These are phyloP conservation scores for Apiospora sp. DNA, from an alignment of 2,329 filamentous ascomycete genomes.

Conservation along the genomic window DNA sequence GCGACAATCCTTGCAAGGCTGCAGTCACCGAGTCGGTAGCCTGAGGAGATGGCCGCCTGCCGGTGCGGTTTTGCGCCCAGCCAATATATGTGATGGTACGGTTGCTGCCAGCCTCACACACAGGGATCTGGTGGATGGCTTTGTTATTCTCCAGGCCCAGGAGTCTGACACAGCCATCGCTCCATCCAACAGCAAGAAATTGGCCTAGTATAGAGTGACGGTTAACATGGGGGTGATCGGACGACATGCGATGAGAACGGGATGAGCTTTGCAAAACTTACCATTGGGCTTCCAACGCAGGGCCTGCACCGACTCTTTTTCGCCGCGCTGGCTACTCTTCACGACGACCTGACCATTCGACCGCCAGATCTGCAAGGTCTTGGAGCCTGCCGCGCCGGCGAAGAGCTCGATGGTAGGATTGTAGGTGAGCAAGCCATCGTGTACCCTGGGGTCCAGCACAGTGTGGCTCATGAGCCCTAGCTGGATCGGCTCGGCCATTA, in stretches of 20 bases:
- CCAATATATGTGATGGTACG: constrained; percentile 59
- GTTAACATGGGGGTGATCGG: constrained; percentile 18
- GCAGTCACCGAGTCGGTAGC: constrained; percentile 29
- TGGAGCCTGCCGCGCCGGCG: constrained; percentile 73
- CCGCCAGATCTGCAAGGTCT: constrained; percentile 78
- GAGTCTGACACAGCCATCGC: constrained; percentile 78
- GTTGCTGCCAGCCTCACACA: constrained; percentile 53
- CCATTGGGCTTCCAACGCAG: constrained; percentile 75
- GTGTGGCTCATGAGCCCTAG: constrained; percentile 64
- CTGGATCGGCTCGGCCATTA: constrained; percentile 39
- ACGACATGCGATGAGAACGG: constrained; percentile 5
- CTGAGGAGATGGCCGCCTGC: constrained; percentile 36
- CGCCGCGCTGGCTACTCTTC: constrained; percentile 56
- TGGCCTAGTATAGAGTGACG: constrained; percentile 60
- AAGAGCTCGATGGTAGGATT: constrained; percentile 87
- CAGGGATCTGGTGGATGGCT: constrained; percentile 74
- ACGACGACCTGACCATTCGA: constrained; percentile 75
- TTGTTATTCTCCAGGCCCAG: constrained; percentile 84
- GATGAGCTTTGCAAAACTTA: constrained; percentile 45
- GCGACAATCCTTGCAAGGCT: constrained; percentile 42
- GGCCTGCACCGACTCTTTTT: constrained; percentile 53
- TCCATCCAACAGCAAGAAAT: constrained; percentile 84
- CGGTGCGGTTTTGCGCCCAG: constrained; percentile 58
- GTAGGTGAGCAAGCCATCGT: constrained; percentile 70
- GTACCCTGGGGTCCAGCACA: constrained; percentile 61